phyloP scores from a whole-genome alignment of 2,329 filamentous ascomycete genomes.

The Metarhizium sp. region DNA sequence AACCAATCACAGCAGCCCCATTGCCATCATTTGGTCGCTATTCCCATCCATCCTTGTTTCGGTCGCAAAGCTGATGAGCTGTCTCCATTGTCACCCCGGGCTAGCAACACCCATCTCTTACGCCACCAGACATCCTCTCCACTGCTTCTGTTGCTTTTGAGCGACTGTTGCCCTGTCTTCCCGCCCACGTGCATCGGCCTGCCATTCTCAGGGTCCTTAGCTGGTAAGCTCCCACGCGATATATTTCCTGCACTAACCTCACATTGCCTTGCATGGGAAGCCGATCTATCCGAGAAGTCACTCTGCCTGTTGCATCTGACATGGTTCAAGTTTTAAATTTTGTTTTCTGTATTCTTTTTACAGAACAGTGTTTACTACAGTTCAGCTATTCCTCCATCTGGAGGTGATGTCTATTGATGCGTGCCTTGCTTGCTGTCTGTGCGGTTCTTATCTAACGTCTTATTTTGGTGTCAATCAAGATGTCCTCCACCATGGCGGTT shows the following conservation, averaged over 20 bases:
- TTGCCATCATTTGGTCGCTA: too few relatives aligned
- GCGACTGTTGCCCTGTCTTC: background rate
- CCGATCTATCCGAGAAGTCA: slow-evolving; percentile 2
- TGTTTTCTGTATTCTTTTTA: background rate
- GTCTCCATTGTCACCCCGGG: too few relatives aligned
- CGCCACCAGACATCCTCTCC: background rate
- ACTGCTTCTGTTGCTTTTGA: background rate
- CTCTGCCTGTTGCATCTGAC: background rate
- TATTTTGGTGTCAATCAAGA: background rate
- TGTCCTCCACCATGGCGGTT: slow-evolving; percentile 8
- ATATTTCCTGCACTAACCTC: background rate
- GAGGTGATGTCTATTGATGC: too few relatives aligned
- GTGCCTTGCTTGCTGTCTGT: background rate
- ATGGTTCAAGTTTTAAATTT: background rate
- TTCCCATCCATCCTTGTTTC: too few relatives aligned
- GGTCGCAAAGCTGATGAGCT: too few relatives aligned
- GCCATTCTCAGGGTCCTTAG: background rate
- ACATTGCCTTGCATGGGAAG: background rate
- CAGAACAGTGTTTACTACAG: too few relatives aligned
- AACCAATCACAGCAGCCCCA: too few relatives aligned
- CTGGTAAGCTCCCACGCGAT: background rate
- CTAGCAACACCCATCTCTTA: background rate
- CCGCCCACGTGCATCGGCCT: slow-evolving; percentile 2
- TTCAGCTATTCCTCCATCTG: too few relatives aligned
- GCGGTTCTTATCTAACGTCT: background rate